phyloP scores from a whole-genome alignment of 176 grass and related monocot species.

The Saccharum officinarum region DNA sequence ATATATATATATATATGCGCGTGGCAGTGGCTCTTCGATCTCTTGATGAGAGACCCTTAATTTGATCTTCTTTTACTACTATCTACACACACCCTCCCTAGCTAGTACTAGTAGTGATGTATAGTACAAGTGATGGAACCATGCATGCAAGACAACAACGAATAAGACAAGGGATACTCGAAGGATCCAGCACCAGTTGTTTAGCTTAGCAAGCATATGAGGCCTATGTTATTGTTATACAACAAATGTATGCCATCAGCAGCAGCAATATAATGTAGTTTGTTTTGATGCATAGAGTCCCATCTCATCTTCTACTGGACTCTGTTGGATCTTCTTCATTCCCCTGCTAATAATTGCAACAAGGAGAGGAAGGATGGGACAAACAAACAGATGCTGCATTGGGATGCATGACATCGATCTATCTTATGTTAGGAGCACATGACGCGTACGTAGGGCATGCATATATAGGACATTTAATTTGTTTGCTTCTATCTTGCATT shows the following conservation, averaged over 20 bases:
- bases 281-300: background rate
- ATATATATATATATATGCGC: background rate
- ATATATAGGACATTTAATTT: too few species aligned
- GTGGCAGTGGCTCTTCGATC: background rate
- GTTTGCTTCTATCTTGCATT: too few species aligned
- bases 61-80: too few species aligned
- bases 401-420: background rate
- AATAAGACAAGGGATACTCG: slow-evolving; percentile 29
- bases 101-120: too few species aligned
- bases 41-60: background rate
- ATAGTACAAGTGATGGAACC: too few species aligned
- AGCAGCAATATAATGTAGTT: background rate
- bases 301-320: slow-evolving; percentile 40
- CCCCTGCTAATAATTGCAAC: slow-evolving; percentile 38
- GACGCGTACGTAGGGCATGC: background rate
- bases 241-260: background rate
- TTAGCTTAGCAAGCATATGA: slow-evolving; percentile 35
- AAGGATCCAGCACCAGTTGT: slow-evolving; percentile 24
- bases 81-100: too few species aligned
- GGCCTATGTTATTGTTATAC: background rate
- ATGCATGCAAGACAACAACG: background rate
- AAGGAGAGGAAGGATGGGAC: slow-evolving; percentile 8
- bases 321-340: slow-evolving; percentile 41
- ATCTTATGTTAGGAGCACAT: slow-evolving; percentile 43
- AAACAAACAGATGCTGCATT: slow-evolving; percentile 34